A percentile compares a stretch with the other conserved stretches of the same genome.
These are phyloP conservation scores for Cladosporium oxysporum DNA, from an alignment of 2,329 filamentous ascomycete genomes.

Conservation along the genomic window DNA sequence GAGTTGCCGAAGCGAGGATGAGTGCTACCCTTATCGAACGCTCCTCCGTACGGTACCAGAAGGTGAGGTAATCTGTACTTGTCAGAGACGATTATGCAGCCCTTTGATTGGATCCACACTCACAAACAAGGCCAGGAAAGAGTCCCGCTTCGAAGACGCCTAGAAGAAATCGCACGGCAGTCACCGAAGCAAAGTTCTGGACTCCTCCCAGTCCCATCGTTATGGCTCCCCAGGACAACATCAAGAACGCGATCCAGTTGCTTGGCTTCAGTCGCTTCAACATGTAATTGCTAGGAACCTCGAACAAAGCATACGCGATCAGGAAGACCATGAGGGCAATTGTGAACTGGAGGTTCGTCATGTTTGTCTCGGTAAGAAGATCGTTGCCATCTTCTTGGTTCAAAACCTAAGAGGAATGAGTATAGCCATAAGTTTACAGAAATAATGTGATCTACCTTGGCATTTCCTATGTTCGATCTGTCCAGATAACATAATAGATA, in stretches of 20 bases:
- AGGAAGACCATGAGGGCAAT: constrained; percentile 57
- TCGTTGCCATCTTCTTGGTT: constrained; percentile 63
- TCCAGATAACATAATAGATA: constrained; percentile 71
- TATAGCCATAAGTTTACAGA: background rate
- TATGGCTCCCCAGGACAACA: constrained; percentile 35
- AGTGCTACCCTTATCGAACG: constrained; percentile 34
- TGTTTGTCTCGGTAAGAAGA: constrained; percentile 62
- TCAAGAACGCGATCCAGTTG: constrained; percentile 37
- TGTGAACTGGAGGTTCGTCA: constrained; percentile 64
- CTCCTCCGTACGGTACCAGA: constrained; percentile 38
- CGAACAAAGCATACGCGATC: constrained; percentile 50
- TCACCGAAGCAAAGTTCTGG: constrained; percentile 45
- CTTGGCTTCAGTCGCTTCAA: constrained; percentile 47
- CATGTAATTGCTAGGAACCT: constrained; percentile 46
- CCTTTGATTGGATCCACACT: background rate
- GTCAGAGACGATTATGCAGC: background rate
- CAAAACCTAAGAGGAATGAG: constrained; percentile 56
- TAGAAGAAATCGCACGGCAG: constrained; percentile 45
- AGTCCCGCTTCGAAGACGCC: constrained; percentile 57
- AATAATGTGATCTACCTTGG: background rate
- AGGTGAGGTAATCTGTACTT: constrained; percentile 27
- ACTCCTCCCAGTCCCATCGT: constrained; percentile 47
- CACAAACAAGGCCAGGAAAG: constrained; percentile 53
- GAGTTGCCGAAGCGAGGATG: constrained; percentile 36
- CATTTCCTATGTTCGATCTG: constrained; percentile 59